phyloP scores from a whole-genome alignment of 2,329 filamentous ascomycete genomes.

The Microdochium paspali region DNA sequence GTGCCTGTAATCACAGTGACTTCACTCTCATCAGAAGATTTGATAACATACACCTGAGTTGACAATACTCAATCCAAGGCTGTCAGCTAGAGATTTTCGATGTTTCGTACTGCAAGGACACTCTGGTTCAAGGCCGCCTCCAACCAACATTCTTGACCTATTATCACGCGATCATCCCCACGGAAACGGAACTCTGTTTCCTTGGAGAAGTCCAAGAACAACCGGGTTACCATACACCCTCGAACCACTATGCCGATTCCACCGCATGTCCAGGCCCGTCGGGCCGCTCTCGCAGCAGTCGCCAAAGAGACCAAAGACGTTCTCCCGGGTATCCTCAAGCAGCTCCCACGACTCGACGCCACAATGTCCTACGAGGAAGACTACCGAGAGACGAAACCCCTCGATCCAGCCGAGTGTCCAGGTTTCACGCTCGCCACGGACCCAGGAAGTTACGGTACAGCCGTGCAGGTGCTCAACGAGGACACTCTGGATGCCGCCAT shows the following conservation, averaged over 20 bases:
- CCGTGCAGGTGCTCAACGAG: conserved; percentile 40
- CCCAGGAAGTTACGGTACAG: conserved; percentile 12
- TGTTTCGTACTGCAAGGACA: too few relatives aligned
- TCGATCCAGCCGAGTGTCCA: conserved; percentile 33
- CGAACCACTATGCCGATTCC: conserved; percentile 5
- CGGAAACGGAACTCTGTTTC: too few relatives aligned
- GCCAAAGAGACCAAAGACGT: conserved; percentile 36
- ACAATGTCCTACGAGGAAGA: conserved; percentile 24
- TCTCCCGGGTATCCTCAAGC: conserved; percentile 35
- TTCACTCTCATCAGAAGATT: too few relatives aligned
- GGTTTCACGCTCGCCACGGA: conserved; percentile 16
- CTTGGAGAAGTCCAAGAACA: too few relatives aligned
- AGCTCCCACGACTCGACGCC: conserved; percentile 29
- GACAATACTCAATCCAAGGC: too few relatives aligned
- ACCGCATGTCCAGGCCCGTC: conserved; percentile 4
- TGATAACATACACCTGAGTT: too few relatives aligned
- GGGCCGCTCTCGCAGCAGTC: conserved; percentile 24
- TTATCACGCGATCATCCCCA: too few relatives aligned
- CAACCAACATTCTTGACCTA: too few relatives aligned
- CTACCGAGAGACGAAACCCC: conserved; percentile 17
- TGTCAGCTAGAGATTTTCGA: too few relatives aligned
- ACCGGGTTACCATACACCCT: too few relatives aligned
- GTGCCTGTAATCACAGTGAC: too few relatives aligned
- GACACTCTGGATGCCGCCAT: conserved; percentile 51
- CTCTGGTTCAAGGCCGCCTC: too few relatives aligned